Evolutionary conservation across 78 protist species (phyloP), one percentile per base, ranked within the genome.

Genomic region (Chrysochromulina tobinii): DNA sequence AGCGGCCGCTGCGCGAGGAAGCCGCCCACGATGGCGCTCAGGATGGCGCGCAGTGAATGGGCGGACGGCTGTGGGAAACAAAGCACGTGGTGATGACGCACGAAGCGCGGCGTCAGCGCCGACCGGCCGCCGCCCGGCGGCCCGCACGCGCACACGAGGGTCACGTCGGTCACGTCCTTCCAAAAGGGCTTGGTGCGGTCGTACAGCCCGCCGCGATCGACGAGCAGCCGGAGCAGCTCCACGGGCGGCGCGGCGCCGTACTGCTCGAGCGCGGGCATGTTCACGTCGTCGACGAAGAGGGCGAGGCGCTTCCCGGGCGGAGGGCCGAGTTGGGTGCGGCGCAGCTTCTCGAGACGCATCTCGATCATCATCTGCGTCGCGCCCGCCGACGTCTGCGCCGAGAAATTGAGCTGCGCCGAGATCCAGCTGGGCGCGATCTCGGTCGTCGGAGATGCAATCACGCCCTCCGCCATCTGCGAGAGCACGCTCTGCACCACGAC

Each of bases 191-290:
- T 54, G 77, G 25, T 75, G 69, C 72, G 81, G 86, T 92, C 91
- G 77, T 91, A 96, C 94, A 89, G 89, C 20, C 96, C 95, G 21
- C 92, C 73, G 48, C 73, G 23, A 77, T 92, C 91, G 77, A 92
- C 0, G 75, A 17, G 5, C 61, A 69, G 97, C 20, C 97, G 92
- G 66, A 96, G 90, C 59, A 97, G 92, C 90, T 96, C 98, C 23
- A 96, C 51, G 20, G 98, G 96, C 15, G 97, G 98, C 85, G 93
- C 94, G 6, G 98, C 96, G 50, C 96, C 97, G 54, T 81, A 95
- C 73, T 53, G 68, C 86, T 95, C 97, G 21, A 17, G 90, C 66
- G 23, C 38, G 21, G 98, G 97, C 98, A 97, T 97, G 95, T 97
- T 97, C 61, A 95, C 17, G 84, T 97, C 98, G 81, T 97, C 98